phyloP scores from a whole-genome alignment of 345 rosid genomes.

The Syzygium aromaticum region DNA sequence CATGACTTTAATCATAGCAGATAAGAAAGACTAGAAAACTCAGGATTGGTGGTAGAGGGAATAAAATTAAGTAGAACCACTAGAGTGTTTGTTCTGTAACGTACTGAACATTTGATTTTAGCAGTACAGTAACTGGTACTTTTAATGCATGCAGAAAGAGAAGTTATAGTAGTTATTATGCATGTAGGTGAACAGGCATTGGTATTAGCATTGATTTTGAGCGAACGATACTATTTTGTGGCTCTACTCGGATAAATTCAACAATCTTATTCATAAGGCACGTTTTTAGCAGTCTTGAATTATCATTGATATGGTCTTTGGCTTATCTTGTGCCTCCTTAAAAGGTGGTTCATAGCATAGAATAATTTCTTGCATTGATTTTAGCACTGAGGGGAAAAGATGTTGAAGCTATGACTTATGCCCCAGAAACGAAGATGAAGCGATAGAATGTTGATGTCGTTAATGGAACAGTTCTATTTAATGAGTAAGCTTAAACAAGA shows the following conservation, averaged over 20 bases:
- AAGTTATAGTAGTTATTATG: neutral
- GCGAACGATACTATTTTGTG: neutral
- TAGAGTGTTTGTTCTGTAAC: neutral
- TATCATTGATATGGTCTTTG: neutral
- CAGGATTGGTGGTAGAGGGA: neutral
- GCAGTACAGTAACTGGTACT: neutral
- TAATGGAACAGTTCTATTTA: neutral
- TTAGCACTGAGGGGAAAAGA: neutral
- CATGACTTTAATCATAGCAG: too few relatives aligned
- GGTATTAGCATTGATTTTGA: neutral
- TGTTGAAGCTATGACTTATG: neutral
- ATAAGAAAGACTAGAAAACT: neutral
- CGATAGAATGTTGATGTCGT: neutral
- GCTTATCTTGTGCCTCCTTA: neutral
- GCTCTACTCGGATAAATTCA: neutral
- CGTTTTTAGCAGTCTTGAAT: neutral
- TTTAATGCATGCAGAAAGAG: neutral
- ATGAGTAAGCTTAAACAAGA: neutral
- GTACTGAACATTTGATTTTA: neutral
- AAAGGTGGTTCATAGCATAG: neutral
- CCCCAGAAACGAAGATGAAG: neutral
- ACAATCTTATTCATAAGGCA: neutral
- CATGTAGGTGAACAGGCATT: neutral
- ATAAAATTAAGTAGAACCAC: neutral
- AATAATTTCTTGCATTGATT: neutral